Base-by-base conservation (phyloP, 805 yeast genomes). In the Yarrowia sp. region DNA sequence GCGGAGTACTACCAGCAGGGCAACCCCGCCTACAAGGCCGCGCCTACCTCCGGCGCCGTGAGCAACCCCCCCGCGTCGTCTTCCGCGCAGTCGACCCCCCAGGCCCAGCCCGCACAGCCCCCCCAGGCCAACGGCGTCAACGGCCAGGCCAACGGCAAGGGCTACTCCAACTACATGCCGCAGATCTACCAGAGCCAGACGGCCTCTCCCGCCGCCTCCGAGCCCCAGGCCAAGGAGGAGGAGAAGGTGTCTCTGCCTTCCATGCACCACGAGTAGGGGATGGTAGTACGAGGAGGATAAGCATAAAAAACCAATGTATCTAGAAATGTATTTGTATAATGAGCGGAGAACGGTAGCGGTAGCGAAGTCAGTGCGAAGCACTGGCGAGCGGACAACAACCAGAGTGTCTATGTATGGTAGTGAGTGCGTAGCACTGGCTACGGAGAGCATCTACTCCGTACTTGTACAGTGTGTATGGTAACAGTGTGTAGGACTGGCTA, bases 131-230 rank as follows among this genome's bases (percentile, higher is more conserved):
- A 51, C 58, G 58, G 58, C 13, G 56, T 27, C 22, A 51, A 51
- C 42, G 63, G 62, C 14, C 64, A 53, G 62, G 56, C 64, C 42
- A 62, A 59, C 27, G 49, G 58, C 25, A 51, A 53, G 56, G 49
- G 62, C 29, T 68, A 66, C 38, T 65, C 60, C 31, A 62, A 61
- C 29, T 42, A 61, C 51, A 66, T 68, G 31, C 68, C 69, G 6
- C 61, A 64, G 53, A 65, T 67, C 39, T 51, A 63, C 29, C 55
- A 65, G 63, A 67, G 66, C 18, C 67, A 65, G 56, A 66, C 69
- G 14, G 68, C 68, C 10, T 53, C 66, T 5, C 59, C 64, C 13
- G 59, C 64, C 38, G 46, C 35, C 60, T 59, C 36, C 32, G 65
- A 63, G 31, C 62, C 47, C 42, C 60, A 63, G 27, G 44, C 47